Evolutionary conservation across 176 grass and related monocot genomes (phyloP), one percentile per base, ranked within the genome.

Genomic region (Saccharum officinarum): DNA sequence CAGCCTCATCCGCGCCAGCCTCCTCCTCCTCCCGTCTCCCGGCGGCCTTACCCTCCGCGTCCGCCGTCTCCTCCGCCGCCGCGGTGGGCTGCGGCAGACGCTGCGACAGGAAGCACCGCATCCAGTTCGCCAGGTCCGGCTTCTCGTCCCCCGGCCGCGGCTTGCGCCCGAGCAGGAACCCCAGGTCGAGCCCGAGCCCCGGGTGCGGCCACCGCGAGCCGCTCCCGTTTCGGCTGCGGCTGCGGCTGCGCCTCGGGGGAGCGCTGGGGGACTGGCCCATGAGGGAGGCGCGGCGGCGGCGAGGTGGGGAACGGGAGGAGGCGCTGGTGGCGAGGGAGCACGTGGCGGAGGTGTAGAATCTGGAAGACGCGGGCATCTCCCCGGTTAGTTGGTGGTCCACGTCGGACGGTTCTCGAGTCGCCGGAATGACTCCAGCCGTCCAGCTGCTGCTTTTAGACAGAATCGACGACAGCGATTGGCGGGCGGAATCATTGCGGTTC

Each of bases 11-110:
- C 67, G 59, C 41, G 45, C 87, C 80, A 7, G 20, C 60, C 76
- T 94, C 92, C 55, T 89, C 44, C 8, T 84, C 90, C 69, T 65
- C 73, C 16, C 90, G 69, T 52, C 8, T 84, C 34, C 86, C 86
- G 2, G 90, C 77, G 45, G 36, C 67, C 33, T 75, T 84, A 78
- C 90, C 89, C 77, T 87, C 83, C 20, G 84, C 69, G 54, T 89
- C 40, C 50, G 71, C 83, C 0, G 55, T 80, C 16, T 34, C 75
- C 0, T 76, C 85, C 1, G 39, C 52, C 28, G 39, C 75, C 31
- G 77, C 68, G 20, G 71, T 22, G 13, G 50, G 64, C 40, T 50
- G 20, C 52, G 63, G 76, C 8, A 76, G 78, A 9, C 28, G 57
- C 31, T 77, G 84, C 41, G 67, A 80, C 7, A 77, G 42, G 71